Evolutionary conservation across 306 rosid genomes (phyloP).

Genomic region (Vigna unguiculata): DNA sequence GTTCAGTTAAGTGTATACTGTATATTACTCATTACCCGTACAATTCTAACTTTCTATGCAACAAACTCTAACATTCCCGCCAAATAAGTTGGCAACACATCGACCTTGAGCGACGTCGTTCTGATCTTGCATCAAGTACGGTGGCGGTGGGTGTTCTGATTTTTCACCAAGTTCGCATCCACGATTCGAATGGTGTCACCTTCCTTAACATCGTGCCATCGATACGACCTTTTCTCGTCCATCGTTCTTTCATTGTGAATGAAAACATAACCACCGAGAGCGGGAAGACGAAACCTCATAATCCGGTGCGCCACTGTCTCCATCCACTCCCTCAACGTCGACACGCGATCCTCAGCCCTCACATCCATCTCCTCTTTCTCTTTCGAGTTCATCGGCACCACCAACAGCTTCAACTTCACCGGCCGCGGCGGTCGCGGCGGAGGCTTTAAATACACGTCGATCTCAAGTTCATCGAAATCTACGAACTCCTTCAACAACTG

Average conservation of each 20-base stretch:
- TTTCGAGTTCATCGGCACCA: not conserved
- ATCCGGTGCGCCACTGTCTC: not conserved
- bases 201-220: not conserved
- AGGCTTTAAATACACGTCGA: slow-evolving; percentile 5
- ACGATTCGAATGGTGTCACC: slow-evolving; percentile 7
- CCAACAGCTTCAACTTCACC: not conserved
- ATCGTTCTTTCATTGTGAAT: not conserved
- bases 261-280: not conserved
- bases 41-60: not conserved
- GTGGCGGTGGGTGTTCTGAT: no score
- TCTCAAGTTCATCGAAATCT: not conserved
- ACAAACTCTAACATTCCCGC: not conserved
- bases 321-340: not conserved
- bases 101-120: not conserved
- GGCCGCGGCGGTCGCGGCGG: not conserved
- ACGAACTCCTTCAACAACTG: not conserved
- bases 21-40: no score
- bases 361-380: not conserved
- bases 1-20: not conserved
- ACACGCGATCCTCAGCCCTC: not conserved
- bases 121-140: no score
- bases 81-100: not conserved
- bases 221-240: not conserved
- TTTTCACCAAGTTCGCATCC: not conserved
- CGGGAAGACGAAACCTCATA: slow-evolving; percentile 10